Base-by-base conservation (phyloP, 441 rosid species). In the Isatis lusitanica region DNA sequence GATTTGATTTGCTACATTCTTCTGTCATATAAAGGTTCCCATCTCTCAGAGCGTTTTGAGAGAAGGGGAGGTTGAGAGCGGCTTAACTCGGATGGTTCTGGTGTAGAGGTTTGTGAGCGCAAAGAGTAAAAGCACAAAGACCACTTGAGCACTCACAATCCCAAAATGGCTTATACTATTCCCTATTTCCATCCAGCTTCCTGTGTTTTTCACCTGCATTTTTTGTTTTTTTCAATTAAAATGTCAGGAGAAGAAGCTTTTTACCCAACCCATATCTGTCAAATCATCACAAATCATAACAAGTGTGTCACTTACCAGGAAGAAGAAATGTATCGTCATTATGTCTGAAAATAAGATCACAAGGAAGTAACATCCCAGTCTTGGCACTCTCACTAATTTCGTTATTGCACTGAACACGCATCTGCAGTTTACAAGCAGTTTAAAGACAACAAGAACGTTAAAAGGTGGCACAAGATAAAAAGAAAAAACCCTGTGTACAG, bases 111-210 rank as follows among this genome's bases (percentile, higher is more conserved):
- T 91, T 10, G 97, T 90, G 40, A 92, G 85, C 13, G 91, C 96
- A 59, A 94, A 88, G 71, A 94, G 97, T 66, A 90, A 76, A 35
- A 94, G 90, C 74, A 92, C 96, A 74, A 92, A 92, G 46, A 94
- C 97, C 35, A 94, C 98, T 81, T 92, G 97, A 16, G 98, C 98
- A 70, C 98, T 94, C 91, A 87, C 80, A 0, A 94, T 92, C 71
- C 98, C 97, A 47, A 94, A 94, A 76, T 94, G 97, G 83, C 98
- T 94, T 77, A 94, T 94, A 84, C 94, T 88, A 76, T 92, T 92
- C 38, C 98, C 97, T 2, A 94, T 94, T 53, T 94, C 98, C 98
- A 92, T 94, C 97, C 98, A 92, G 74, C 98, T 94, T 78, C 97
- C 97, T n/a, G 91, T 90, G 72, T 90, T 92, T 66, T 82, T 80